phyloP scores from a whole-genome alignment of 176 grass and related monocot species.

The Elaeis guineensis region DNA sequence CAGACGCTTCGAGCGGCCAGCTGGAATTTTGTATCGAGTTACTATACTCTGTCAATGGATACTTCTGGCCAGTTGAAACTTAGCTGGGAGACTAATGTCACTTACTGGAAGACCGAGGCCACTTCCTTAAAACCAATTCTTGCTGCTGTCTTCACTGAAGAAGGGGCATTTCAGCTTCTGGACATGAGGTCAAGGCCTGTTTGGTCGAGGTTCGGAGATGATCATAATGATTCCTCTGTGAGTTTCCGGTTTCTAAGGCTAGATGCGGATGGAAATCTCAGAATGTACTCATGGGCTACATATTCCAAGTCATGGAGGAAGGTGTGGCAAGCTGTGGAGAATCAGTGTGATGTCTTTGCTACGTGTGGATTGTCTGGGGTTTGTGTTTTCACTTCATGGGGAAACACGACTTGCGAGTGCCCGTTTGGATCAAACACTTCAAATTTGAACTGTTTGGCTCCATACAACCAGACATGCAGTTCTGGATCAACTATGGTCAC shows the following conservation, averaged over 20 bases:
- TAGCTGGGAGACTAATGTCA: conserved; percentile 8
- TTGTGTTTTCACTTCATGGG: neutral
- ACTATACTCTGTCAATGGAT: conserved; percentile 6
- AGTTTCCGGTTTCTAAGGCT: conserved; percentile 4
- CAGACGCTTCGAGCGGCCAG: neutral
- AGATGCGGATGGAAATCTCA: conserved; percentile 7
- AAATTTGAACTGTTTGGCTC: conserved; percentile 6
- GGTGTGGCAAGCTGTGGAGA: conserved; percentile 5
- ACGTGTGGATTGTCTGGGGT: conserved; percentile 2
- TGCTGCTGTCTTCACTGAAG: conserved; percentile 1
- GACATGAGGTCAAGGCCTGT: neutral
- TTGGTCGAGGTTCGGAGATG: neutral
- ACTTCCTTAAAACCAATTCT: neutral
- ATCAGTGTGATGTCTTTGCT: conserved; percentile 5
- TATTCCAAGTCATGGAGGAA: conserved; percentile 3
- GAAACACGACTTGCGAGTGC: neutral
- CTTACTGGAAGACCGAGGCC: neutral
- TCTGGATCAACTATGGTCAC: conserved; percentile 5
- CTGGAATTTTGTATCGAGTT: neutral
- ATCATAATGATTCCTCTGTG: conserved; percentile 8
- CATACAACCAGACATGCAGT: neutral
- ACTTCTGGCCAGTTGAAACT: conserved; percentile 8
- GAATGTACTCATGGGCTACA: conserved; percentile 9
- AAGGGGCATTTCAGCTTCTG: conserved; percentile 2
- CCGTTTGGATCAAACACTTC: conserved; percentile 1